phyloP scores from a whole-genome alignment of 129 eudicot species.

The Rutidosis leptorrhynchoides region DNA sequence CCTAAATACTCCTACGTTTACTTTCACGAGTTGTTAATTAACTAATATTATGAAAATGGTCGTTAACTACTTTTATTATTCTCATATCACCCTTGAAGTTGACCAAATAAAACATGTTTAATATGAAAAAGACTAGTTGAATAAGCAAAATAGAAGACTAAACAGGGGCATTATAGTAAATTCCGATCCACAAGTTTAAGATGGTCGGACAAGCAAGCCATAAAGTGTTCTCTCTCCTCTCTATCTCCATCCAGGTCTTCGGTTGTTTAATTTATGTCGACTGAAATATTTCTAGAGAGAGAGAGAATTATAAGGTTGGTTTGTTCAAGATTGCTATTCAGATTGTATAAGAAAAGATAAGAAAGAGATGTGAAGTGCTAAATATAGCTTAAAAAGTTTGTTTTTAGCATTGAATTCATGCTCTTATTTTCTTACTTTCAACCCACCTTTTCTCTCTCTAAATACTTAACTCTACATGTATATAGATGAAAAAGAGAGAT shows the following conservation, averaged over 20 bases:
- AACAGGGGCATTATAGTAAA: constrained; percentile 25
- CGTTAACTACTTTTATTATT: constrained; percentile 27
- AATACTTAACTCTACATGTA: constrained; percentile 31
- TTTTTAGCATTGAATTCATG: constrained; percentile 39
- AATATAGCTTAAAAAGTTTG: constrained; percentile 39
- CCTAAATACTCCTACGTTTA: constrained; percentile 31
- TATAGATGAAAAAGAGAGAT: constrained; percentile 28
- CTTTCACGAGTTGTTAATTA: constrained; percentile 39
- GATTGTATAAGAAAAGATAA: constrained; percentile 16
- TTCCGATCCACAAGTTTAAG: constrained; percentile 21
- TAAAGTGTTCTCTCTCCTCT: constrained; percentile 32
- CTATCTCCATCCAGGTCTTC: constrained; percentile 36
- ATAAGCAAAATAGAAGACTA: constrained; percentile 18
- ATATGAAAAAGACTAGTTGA: constrained; percentile 6
- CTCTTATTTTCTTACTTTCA: constrained; percentile 22
- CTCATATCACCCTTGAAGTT: constrained; percentile 32
- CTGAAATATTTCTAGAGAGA: constrained; percentile 26
- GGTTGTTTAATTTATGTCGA: constrained; percentile 26
- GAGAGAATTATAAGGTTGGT: constrained; percentile 24
- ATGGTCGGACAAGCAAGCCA: constrained; percentile 48
- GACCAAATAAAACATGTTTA: constrained; percentile 24
- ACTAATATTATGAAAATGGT: constrained; percentile 27
- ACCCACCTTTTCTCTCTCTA: constrained; percentile 20
- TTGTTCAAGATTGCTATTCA: constrained; percentile 21
- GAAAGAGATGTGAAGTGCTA: constrained; percentile 32